Base-by-base conservation (phyloP, 148 eudicot genomes). In the Rhododendron kiyosumense region DNA sequence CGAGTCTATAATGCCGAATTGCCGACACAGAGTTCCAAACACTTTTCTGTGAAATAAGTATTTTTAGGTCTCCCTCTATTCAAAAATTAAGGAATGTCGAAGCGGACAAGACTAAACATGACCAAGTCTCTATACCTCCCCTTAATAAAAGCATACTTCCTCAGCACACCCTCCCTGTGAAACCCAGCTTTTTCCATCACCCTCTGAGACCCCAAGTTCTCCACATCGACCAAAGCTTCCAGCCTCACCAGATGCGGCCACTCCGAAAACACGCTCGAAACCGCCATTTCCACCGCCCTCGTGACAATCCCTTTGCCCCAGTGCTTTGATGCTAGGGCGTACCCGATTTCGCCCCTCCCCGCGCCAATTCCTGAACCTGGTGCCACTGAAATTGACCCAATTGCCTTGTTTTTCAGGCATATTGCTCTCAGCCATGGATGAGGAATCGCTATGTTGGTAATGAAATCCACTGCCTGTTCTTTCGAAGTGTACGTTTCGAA, bases 281-380 rank as follows among this genome's bases (percentile, higher is more conserved):
- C 86, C 78, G 75, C 90, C 87, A 87, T 86, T 43, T 84, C 69
- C 75, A 87, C 87, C 0, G 89, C 92, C 80, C 79, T 54, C 3
- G 89, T 82, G 28, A 67, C 89, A 1, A 90, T 86, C 71, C 92
- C 92, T 86, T 77, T 89, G 0, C 92, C 89, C 92, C 92, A 90
- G 74, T 88, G 84, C 75, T 78, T 82, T 1, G 77, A 63, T 0
- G 88, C 92, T 26, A 90, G 41, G 3, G 83, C 85, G 59, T 89
- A 90, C n/a, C 92, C 92, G 2, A 89, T 28, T 79, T 88, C 90
- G 7, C 73, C 90, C 49, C 88, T 85, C 34, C 88, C 43, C 4
- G 20, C 3, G 4, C 49, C 71, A 8, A 41, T 67, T 7, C 59
- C 87, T 0, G 76, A 46, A 59, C 30, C 26, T 0, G 90, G 89